A percentile compares a stretch with the other conserved stretches of the same genome.
phyloP scores from a whole-genome alignment of 1,284 basidiomycete species.

The Cryptococcus hybrid region DNA sequence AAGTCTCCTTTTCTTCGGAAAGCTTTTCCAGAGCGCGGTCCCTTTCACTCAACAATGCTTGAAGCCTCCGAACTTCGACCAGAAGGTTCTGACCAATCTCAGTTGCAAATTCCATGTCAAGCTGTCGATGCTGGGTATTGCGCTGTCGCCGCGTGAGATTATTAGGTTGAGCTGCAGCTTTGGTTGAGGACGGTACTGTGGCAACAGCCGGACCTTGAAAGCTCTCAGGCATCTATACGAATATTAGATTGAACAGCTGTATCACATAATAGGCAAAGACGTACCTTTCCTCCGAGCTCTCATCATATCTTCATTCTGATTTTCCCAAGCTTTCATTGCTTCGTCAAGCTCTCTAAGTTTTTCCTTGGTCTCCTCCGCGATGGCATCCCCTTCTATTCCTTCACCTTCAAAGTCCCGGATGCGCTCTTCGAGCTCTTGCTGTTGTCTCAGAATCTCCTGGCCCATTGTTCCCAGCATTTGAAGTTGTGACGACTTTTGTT shows the following conservation, averaged over 20 bases:
- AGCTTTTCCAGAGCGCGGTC: constrained; percentile 84
- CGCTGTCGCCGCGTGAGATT: constrained; percentile 48
- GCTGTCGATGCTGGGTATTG: constrained; percentile 50
- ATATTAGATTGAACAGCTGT: neutral
- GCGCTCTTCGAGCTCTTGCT: constrained; percentile 82
- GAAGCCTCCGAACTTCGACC: constrained; percentile 81
- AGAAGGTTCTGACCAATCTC: constrained; percentile 90
- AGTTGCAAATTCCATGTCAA: constrained; percentile 79
- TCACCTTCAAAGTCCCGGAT: constrained; percentile 72
- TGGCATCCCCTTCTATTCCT: constrained; percentile 54
- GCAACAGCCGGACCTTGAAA: constrained; percentile 4
- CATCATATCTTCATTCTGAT: constrained; percentile 75
- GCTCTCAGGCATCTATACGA: constrained; percentile 12
- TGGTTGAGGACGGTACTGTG: constrained; percentile 5
- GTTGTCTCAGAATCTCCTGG: constrained; percentile 84
- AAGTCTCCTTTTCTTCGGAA: constrained; percentile 77
- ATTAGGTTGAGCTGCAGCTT: constrained; percentile 29
- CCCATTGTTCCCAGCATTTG: constrained; percentile 85
- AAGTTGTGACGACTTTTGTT: constrained; percentile 84
- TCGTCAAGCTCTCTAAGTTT: constrained; percentile 74
- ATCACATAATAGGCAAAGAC: constrained; percentile 23
- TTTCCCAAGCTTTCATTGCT: constrained; percentile 74
- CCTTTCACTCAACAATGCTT: constrained; percentile 78
- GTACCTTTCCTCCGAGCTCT: constrained; percentile 61
- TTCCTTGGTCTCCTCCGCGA: constrained; percentile 59